phyloP scores from a whole-genome alignment of 805 yeast genomes.

The Kluyveromyces wickerhamii region DNA sequence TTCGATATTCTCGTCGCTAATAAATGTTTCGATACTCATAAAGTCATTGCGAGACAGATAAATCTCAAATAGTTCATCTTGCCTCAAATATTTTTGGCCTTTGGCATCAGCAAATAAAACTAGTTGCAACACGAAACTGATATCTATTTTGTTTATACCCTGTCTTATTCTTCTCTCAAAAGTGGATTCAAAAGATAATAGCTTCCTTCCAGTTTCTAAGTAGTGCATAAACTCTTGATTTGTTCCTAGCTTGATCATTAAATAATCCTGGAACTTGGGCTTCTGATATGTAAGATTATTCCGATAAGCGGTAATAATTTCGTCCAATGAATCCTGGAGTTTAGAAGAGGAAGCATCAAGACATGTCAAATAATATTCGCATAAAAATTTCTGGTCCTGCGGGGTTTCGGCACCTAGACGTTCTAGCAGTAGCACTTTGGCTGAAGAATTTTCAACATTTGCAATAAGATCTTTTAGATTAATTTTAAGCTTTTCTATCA shows the following conservation, averaged over 20 bases:
- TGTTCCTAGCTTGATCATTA: slow-evolving; percentile 14
- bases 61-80: slow-evolving; percentile 12
- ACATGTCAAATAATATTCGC: slow-evolving; percentile 20
- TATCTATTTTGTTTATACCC: slow-evolving; percentile 14
- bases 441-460: slow-evolving; percentile 10
- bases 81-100: slow-evolving; percentile 2
- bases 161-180: neutral
- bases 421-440: slow-evolving; percentile 22
- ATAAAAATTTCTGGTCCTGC: slow-evolving; percentile 20
- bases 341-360: slow-evolving; percentile 13
- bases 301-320: slow-evolving; percentile 15
- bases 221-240: slow-evolving; percentile 9
- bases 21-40: slow-evolving; percentile 14
- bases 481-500: slow-evolving; percentile 10
- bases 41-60: slow-evolving; percentile 22
- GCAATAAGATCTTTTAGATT: slow-evolving; percentile 13
- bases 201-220: slow-evolving; percentile 7
- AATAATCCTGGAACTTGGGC: slow-evolving; percentile 13
- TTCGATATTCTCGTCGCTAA: slow-evolving; percentile 4
- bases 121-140: slow-evolving; percentile 12
- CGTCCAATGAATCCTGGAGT: slow-evolving; percentile 15
- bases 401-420: slow-evolving; percentile 14
- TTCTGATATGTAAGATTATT: slow-evolving; percentile 21
- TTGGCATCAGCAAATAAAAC: slow-evolving; percentile 8
- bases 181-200: slow-evolving; percentile 7